Evolutionary conservation across 768 basidiomycete species (phyloP).

Genomic region (Mrakia gelida): DNA sequence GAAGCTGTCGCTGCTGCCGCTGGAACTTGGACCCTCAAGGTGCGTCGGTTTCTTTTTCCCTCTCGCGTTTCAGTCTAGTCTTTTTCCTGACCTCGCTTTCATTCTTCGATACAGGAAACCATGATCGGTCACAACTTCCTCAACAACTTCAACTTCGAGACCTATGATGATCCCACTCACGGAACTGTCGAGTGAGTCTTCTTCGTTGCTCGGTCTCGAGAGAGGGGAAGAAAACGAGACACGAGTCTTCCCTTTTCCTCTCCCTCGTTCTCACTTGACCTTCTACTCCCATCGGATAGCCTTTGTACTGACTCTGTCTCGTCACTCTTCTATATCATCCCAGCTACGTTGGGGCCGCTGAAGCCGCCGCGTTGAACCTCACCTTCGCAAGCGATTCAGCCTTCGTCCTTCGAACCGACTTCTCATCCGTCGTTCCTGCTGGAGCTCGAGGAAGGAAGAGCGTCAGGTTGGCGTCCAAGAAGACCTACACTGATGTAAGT

Average conservation of each 20-base stretch:
- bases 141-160: slow-evolving; percentile 52
- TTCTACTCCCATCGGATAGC: too few relatives aligned
- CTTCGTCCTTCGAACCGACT: slow-evolving; percentile 78
- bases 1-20: background rate
- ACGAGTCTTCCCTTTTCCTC: background rate
- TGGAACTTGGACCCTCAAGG: background rate
- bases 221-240: background rate
- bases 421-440: slow-evolving; percentile 58
- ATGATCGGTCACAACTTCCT: slow-evolving; percentile 51
- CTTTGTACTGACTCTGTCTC: too few relatives aligned
- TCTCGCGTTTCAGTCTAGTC: too few relatives aligned
- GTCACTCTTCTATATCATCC: background rate
- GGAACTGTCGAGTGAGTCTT: slow-evolving; percentile 60
- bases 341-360: slow-evolving; percentile 49
- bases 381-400: slow-evolving; percentile 64
- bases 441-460: slow-evolving; percentile 61
- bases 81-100: too few relatives aligned
- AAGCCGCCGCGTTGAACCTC: slow-evolving; percentile 51
- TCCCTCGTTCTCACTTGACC: background rate
- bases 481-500: slow-evolving; percentile 48
- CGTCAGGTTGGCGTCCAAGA: slow-evolving; percentile 61
- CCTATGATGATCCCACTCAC: slow-evolving; percentile 59
- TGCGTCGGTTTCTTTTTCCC: background rate
- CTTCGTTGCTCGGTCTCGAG: background rate
- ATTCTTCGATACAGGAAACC: slow-evolving; percentile 35